Conservation (phyloP, 495 filamentous ascomycete genomes). For the Cudoniella acicularis region DNA sequence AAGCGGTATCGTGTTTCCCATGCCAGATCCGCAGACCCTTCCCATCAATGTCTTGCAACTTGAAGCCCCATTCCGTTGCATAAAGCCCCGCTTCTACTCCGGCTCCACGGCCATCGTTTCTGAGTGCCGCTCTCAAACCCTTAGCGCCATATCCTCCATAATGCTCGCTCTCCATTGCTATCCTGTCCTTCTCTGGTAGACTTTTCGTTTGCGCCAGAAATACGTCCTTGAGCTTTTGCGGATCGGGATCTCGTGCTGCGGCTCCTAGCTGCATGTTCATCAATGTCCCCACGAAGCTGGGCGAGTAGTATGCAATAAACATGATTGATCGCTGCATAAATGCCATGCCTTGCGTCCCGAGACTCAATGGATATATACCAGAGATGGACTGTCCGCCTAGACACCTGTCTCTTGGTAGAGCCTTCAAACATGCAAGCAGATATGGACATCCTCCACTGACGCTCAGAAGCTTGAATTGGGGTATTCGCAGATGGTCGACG, state of each 20-base stretch:
- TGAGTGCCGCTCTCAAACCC: background rate
- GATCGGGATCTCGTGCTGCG: conserved; percentile 6
- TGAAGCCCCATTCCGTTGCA: conserved; percentile 3
- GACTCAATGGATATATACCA: background rate
- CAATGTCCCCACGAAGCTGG: background rate
- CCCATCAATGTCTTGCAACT: conserved; percentile 8
- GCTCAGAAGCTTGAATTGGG: background rate
- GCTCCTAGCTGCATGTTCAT: conserved; percentile 2
- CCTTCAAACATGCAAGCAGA: conserved; percentile 5
- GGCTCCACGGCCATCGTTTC: background rate
- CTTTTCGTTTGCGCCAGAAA: background rate
- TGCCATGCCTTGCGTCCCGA: conserved; percentile 10
- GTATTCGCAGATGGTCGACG: conserved; percentile 2
- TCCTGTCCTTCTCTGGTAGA: background rate
- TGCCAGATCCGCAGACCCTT: conserved; percentile 4
- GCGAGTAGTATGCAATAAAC: background rate
- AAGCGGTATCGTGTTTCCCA: conserved; percentile 2
- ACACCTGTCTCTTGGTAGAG: background rate
- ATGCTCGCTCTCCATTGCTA: background rate
- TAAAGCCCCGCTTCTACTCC: background rate
- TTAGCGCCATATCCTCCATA: background rate
- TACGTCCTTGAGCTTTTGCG: background rate
- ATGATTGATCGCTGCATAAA: background rate
- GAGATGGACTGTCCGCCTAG: background rate
- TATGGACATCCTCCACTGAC: conserved; percentile 7